Evolutionary conservation across 257 asterid genomes (phyloP).

Genomic region (Primulina tabacum): DNA sequence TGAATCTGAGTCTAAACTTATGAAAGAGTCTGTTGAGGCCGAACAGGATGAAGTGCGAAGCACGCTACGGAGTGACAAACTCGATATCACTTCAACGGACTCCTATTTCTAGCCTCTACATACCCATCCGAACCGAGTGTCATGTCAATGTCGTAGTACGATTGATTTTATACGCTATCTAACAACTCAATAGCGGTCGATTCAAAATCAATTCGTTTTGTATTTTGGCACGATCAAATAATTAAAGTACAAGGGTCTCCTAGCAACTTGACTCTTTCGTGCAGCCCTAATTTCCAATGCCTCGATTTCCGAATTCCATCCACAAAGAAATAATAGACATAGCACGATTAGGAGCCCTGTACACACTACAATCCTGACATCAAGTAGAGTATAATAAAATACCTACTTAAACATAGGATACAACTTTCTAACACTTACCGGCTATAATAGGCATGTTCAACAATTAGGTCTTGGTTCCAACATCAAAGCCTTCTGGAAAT

Average conservation of each 20-base stretch:
- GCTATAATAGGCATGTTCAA: background rate
- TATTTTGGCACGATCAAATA: no score
- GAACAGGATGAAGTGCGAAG: no score
- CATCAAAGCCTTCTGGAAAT: background rate
- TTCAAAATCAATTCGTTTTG: no score
- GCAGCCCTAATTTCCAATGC: background rate
- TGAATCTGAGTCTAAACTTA: no score
- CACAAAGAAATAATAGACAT: background rate
- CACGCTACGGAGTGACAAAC: no score
- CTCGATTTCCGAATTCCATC: background rate
- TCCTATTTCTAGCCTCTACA: no score
- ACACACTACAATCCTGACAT: background rate
- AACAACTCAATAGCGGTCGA: no score
- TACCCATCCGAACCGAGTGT: no score
- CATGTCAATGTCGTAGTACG: no score
- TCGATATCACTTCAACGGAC: no score
- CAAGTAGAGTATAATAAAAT: background rate
- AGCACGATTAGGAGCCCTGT: background rate
- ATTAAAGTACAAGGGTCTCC: no score
- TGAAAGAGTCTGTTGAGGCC: background rate
- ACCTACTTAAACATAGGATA: background rate
- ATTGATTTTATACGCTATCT: no score
- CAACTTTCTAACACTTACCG: background rate
- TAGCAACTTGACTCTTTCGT: background rate
- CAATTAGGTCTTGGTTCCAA: background rate